Evolutionary conservation across 345 rosid species (phyloP).

Genomic region (Brassica incana): DNA sequence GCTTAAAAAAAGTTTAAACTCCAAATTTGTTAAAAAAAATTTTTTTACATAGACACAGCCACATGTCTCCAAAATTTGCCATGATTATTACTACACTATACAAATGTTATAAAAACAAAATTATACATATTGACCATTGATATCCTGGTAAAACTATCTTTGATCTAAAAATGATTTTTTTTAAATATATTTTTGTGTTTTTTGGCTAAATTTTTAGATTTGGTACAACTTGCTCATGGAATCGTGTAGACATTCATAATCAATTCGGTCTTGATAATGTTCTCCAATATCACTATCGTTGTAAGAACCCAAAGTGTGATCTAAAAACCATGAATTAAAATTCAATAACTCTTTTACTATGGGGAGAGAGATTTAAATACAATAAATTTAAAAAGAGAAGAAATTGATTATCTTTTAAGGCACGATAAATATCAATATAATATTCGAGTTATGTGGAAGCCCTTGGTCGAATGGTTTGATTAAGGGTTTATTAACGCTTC

Average conservation of each 20-base stretch:
- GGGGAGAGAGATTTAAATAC: background rate
- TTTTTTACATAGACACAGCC: no score
- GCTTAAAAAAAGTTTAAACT: no score
- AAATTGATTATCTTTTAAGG: no score
- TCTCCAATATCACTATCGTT: background rate
- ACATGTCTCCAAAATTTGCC: no score
- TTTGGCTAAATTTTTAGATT: background rate
- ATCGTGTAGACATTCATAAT: background rate
- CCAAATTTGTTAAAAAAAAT: no score
- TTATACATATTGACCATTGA: background rate
- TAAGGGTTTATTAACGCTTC: no score
- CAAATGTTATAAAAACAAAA: background rate
- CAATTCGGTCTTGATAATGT: background rate
- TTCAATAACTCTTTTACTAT: background rate
- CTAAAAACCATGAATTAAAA: background rate
- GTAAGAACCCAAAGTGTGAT: background rate
- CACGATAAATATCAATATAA: no score
- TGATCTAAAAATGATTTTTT: background rate
- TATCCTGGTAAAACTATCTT: background rate
- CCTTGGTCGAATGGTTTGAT: no score
- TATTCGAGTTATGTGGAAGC: no score
- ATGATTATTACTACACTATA: background rate
- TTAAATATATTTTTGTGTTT: background rate
- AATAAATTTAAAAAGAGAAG: no score
- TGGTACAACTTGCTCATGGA: background rate